phyloP scores from a whole-genome alignment of 1,284 basidiomycete genomes.

The Leccinum subrobustum region DNA sequence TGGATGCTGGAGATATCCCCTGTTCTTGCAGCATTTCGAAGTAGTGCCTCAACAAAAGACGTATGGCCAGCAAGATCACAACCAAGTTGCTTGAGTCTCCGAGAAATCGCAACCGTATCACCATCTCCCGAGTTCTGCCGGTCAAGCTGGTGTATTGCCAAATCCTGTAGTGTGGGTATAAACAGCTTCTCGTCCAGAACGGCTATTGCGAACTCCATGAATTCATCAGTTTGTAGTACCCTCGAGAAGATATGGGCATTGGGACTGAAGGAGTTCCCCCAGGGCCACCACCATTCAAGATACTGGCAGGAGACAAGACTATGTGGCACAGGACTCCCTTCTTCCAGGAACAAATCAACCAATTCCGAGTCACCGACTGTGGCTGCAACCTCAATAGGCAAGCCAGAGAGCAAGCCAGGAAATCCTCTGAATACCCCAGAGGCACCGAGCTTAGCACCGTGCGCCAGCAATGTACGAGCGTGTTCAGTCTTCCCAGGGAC shows the following conservation, averaged over 20 bases:
- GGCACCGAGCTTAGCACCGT: neutral
- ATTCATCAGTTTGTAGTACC: slow-evolving; percentile 14
- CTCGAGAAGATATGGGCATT: neutral
- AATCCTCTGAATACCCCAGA: too few relatives aligned
- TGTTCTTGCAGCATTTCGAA: neutral
- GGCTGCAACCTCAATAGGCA: neutral
- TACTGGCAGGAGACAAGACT: too few relatives aligned
- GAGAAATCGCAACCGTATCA: neutral
- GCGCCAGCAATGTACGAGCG: too few relatives aligned
- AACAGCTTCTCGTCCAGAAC: neutral
- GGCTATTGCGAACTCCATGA: slow-evolving; percentile 10
- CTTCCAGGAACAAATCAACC: slow-evolving; percentile 4
- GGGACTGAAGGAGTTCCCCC: too few relatives aligned
- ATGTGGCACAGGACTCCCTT: slow-evolving; percentile 11
- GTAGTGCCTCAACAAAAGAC: neutral
- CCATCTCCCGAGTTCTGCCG: neutral
- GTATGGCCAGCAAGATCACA: neutral
- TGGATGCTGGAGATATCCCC: slow-evolving; percentile 3
- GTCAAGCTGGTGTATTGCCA: too few relatives aligned
- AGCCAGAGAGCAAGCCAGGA: neutral
- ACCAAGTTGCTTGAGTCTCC: slow-evolving; percentile 12
- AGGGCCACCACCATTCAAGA: too few relatives aligned
- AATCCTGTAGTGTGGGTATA: neutral
- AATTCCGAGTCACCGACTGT: neutral
- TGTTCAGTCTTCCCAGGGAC: too few relatives aligned